Conservation (phyloP, 192 early-diverging fungal genomes). For the Blastocladiella britannica region DNA sequence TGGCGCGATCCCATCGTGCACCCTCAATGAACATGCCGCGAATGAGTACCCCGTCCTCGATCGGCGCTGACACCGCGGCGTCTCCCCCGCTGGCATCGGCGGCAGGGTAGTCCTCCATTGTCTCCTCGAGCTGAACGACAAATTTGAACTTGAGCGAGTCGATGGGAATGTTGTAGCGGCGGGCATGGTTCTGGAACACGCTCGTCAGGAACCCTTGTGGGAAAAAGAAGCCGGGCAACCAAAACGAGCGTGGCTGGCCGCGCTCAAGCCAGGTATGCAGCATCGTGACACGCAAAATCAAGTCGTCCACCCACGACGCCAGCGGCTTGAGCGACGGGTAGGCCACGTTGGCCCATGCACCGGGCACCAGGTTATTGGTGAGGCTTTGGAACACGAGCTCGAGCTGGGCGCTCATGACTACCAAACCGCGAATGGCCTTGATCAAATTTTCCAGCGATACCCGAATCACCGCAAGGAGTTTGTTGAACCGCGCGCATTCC, state of each 20-base stretch:
- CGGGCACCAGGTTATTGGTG: constrained; percentile 25
- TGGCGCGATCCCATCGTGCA: constrained; percentile 32
- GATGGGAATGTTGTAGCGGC: constrained; percentile 35
- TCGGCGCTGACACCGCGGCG: constrained; percentile 4
- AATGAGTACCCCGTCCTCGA: constrained; percentile 34
- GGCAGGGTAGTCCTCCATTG: constrained; percentile 2
- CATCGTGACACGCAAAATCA: constrained; percentile 18
- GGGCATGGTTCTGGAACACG: constrained; percentile 35
- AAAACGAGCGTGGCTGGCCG: constrained; percentile 33
- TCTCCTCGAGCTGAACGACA: constrained; percentile 21
- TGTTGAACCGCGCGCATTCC: constrained; percentile 24
- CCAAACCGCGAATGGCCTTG: constrained; percentile 19
- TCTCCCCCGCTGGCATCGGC: background rate
- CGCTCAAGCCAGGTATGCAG: constrained; percentile 20
- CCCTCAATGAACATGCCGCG: constrained; percentile 34
- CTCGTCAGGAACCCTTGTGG: constrained; percentile 43
- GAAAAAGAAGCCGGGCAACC: constrained; percentile 45
- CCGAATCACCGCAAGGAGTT: constrained; percentile 48
- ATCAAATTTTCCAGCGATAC: constrained; percentile 34
- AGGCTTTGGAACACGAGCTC: constrained; percentile 38
- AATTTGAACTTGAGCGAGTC: constrained; percentile 29
- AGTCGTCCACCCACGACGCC: constrained; percentile 34
- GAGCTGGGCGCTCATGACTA: constrained; percentile 3
- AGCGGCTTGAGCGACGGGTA: constrained; percentile 38
- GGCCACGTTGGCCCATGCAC: constrained; percentile 21